Evolutionary conservation across 164 flowering plant species (phyloP), one percentile per base, ranked within the genome.

Genomic region (Magnolia changhungtana): DNA sequence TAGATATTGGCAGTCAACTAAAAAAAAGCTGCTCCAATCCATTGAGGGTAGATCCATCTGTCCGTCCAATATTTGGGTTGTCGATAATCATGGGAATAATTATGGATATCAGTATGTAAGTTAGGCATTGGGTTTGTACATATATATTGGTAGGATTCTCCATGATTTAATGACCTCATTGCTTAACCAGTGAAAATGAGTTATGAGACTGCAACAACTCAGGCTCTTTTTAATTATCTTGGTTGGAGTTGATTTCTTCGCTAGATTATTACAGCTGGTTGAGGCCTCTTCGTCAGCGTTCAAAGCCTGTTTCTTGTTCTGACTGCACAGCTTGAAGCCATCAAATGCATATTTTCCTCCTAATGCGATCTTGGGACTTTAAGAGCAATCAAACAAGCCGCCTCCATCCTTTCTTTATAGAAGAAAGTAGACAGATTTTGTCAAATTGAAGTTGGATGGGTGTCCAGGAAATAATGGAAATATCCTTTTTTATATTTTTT

Each of bases 31-130:
- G 72, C 21, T 69, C 74, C 73, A 70, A 67, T 67, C 45, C 18
- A 27, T 73, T 29, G 76, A 74, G 80, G 80, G 52, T 66, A 72
- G 65, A 71, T 23, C 63, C 24, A 1, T 55, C 61, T 11, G 21
- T 14, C 23, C 21, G 63, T 66, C 37, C 76, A 79, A 75, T 80
- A 63, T 74, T 63, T 63, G 76, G 66, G 83, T 77, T 77, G 81
- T 78, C 20, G 24, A 50, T 70, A 49, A 19, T 29, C 2, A n/a
- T 49, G 72, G 72, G n/a, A 20, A 70, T n/a, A n/a, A 50, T 49
- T 70, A 70, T 50, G 29, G 71, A 27, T 68, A 37, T 50, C 49
- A 45, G 49, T 8, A 70, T 70, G 51, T 55, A 55, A 55, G 61
- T 24, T 29, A 29, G 71, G 71, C 71, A 68, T 68, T 68, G 16